Evolutionary conservation across 2,329 filamentous ascomycete genomes (phyloP).

Genomic region (Scolecobasidium constrictum): DNA sequence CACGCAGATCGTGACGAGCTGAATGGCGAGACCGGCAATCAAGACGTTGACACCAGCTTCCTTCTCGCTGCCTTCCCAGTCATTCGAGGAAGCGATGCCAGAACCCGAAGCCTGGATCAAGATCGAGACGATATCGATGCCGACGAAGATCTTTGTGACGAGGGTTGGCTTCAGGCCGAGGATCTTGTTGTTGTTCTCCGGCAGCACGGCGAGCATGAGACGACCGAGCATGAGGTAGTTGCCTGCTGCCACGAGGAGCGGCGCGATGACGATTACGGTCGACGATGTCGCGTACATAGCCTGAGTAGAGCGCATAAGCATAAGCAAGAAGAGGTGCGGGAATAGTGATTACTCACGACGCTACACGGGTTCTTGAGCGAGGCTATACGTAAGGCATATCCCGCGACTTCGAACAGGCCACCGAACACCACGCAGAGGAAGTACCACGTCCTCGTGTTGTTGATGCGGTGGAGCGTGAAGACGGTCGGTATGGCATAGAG

Average conservation of each 20-base stretch:
- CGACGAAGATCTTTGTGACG: constrained; percentile 37
- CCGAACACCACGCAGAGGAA: not conserved
- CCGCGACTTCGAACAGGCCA: not conserved
- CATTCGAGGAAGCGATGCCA: constrained; percentile 29
- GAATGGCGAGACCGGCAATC: constrained; percentile 31
- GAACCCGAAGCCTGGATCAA: constrained; percentile 36
- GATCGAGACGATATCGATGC: constrained; percentile 34
- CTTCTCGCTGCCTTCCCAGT: constrained; percentile 32
- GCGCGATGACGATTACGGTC: not conserved
- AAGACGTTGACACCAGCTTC: constrained; percentile 30
- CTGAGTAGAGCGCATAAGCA: not conserved
- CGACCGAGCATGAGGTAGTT: constrained; percentile 42
- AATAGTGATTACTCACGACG: not conserved
- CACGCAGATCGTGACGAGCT: constrained; percentile 29
- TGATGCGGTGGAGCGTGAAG: not conserved
- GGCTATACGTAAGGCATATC: not conserved
- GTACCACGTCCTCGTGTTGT: not conserved
- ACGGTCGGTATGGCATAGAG: not conserved
- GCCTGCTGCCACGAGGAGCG: constrained; percentile 11
- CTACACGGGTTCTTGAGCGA: not conserved
- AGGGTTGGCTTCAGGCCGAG: constrained; percentile 26
- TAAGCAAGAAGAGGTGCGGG: not conserved
- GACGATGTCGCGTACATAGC: not conserved
- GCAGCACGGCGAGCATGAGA: constrained; percentile 30
- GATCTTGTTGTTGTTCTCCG: constrained; percentile 21